Conservation (phyloP, 1,284 basidiomycete genomes). For the Rhodotorula sp. region DNA sequence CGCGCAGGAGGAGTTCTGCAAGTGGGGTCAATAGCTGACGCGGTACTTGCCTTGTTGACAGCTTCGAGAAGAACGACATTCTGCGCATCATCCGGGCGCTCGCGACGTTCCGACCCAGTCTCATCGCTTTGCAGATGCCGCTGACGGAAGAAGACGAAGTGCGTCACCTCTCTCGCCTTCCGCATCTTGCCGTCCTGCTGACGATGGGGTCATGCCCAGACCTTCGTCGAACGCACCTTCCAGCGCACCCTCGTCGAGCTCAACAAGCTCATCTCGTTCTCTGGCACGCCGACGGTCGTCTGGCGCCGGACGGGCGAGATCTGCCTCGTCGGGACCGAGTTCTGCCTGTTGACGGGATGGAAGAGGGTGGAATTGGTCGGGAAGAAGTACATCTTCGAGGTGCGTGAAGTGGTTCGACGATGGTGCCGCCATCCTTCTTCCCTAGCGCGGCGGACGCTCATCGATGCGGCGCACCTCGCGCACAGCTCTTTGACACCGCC, state of each 20-base stretch:
- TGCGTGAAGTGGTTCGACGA: slow-evolving; percentile 43
- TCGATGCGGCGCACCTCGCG: no score
- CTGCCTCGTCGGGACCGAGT: slow-evolving; percentile 92
- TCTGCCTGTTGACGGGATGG: slow-evolving; percentile 90
- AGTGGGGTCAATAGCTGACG: no score
- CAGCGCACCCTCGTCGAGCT: slow-evolving; percentile 90
- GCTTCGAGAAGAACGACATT: slow-evolving; percentile 94
- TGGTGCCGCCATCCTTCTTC: no score
- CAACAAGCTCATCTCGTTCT: slow-evolving; percentile 94
- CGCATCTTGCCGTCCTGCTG: background rate
- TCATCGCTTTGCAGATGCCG: slow-evolving; percentile 95
- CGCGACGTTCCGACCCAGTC: slow-evolving; percentile 88
- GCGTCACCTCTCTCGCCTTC: background rate
- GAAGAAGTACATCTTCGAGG: slow-evolving; percentile 80
- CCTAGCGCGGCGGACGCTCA: no score
- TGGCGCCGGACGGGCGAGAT: slow-evolving; percentile 98
- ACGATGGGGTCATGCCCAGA: background rate
- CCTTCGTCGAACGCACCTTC: slow-evolving; percentile 89
- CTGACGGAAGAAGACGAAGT: slow-evolving; percentile 88
- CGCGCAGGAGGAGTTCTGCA: no score
- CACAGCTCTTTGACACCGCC: slow-evolving; percentile 41
- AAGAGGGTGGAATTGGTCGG: slow-evolving; percentile 77
- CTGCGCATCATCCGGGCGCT: slow-evolving; percentile 89
- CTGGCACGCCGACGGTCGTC: slow-evolving; percentile 98
- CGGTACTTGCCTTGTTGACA: no score